Percentiles rank a stretch among this genome's conserved stretches.
Conservation (phyloP, 495 filamentous ascomycete species). For the Astrothelium macrocarpum region DNA sequence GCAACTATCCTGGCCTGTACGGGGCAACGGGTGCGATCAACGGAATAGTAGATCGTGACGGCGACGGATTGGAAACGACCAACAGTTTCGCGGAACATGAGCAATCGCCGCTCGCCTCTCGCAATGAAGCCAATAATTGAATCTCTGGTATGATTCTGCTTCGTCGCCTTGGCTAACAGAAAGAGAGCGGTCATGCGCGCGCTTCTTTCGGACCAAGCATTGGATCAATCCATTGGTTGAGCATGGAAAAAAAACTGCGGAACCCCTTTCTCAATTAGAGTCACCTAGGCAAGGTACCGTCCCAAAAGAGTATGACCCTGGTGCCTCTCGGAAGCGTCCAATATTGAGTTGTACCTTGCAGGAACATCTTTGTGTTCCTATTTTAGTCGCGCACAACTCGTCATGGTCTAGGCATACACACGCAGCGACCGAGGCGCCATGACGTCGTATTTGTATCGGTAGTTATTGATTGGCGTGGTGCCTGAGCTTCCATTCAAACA, state of each 20-base stretch:
- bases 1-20: neutral
- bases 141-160: neutral
- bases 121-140: neutral
- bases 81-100: neutral
- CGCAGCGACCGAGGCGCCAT: neutral
- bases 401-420: neutral
- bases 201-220: neutral
- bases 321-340: neutral
- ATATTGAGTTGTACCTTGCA: constrained; percentile 7
- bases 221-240: neutral
- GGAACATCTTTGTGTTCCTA: constrained; percentile 2
- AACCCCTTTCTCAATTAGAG: neutral
- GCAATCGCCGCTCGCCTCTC: neutral
- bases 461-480: neutral
- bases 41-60: neutral
- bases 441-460: neutral
- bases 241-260: neutral
- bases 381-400: neutral
- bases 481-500: neutral
- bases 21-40: neutral
- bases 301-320: neutral
- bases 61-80: neutral
- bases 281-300: neutral
- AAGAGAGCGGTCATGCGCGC: neutral
- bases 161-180: neutral